Evolutionary conservation across 2,329 filamentous ascomycete species (phyloP).

Genomic region (Fusarium sororula): DNA sequence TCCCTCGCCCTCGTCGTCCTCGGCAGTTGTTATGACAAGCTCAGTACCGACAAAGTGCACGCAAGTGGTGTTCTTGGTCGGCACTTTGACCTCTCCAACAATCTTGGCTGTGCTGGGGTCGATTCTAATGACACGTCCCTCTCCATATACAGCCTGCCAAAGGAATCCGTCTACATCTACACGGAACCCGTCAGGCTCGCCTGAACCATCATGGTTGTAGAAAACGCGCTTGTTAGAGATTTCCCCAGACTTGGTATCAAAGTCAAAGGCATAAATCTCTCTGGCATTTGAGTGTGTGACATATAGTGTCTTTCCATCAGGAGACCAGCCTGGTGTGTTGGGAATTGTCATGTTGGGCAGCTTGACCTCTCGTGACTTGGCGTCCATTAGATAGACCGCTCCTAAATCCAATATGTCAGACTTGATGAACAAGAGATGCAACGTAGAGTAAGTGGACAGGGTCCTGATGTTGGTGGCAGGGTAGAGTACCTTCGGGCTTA

Average conservation of each 20-base stretch:
- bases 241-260: conserved; percentile 68
- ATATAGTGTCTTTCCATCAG: conserved; percentile 77
- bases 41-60: conserved; percentile 78
- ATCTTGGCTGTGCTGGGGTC: conserved; percentile 70
- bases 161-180: conserved; percentile 86
- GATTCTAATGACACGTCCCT: conserved; percentile 78
- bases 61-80: conserved; percentile 83
- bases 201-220: conserved; percentile 72
- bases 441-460: neutral
- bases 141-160: conserved; percentile 89
- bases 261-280: conserved; percentile 80
- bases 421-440: neutral
- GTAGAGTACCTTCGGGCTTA: conserved; percentile 63
- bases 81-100: conserved; percentile 77
- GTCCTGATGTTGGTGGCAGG: neutral
- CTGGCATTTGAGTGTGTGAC: conserved; percentile 80
- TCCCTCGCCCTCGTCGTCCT: conserved; percentile 71
- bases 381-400: conserved; percentile 75
- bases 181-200: conserved; percentile 84
- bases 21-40: conserved; percentile 82
- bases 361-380: conserved; percentile 67
- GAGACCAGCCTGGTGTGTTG: conserved; percentile 85
- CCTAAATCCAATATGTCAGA: conserved; percentile 57
- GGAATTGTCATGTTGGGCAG: conserved; percentile 77
- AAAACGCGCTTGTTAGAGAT: conserved; percentile 76